Evolutionary conservation across 2,329 filamentous ascomycete species (phyloP).

Genomic region (Immersiporthe knoxdaviesiana): DNA sequence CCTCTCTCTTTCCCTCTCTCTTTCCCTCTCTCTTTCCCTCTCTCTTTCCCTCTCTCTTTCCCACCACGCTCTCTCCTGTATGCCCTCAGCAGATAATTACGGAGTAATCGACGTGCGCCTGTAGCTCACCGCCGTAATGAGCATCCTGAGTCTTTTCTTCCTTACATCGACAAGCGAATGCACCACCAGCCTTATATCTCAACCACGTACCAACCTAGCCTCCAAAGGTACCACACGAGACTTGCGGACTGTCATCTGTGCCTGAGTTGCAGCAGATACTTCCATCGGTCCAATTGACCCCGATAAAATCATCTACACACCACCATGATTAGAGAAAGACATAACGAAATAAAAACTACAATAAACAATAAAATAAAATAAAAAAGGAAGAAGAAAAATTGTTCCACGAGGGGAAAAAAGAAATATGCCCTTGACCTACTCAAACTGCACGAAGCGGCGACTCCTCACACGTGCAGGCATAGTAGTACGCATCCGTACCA

Average conservation of each 20-base stretch:
- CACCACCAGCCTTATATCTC: background rate
- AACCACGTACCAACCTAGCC: background rate
- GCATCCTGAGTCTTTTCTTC: background rate
- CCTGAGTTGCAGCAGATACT: constrained; percentile 26
- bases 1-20: too few relatives aligned
- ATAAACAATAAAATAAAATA: too few relatives aligned
- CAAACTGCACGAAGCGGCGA: constrained; percentile 7
- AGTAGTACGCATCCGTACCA: constrained; percentile 18
- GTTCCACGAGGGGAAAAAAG: background rate
- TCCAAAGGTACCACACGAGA: constrained; percentile 21
- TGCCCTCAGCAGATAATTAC: background rate
- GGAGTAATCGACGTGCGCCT: background rate
- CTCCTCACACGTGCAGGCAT: constrained; percentile 9
- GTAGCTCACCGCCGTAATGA: background rate
- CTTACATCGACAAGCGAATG: background rate
- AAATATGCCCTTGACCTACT: constrained; percentile 4
- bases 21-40: too few relatives aligned
- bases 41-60: too few relatives aligned
- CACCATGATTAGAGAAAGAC: background rate
- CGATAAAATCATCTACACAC: constrained; percentile 16
- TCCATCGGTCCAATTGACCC: constrained; percentile 21
- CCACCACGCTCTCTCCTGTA: background rate
- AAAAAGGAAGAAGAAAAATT: background rate
- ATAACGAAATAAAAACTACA: too few relatives aligned
- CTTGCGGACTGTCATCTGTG: constrained; percentile 10